Percentiles rank a stretch among this genome's conserved stretches.
Evolutionary conservation across 176 grass and related monocot genomes (phyloP).

Genomic region (Oryza glumipatula): DNA sequence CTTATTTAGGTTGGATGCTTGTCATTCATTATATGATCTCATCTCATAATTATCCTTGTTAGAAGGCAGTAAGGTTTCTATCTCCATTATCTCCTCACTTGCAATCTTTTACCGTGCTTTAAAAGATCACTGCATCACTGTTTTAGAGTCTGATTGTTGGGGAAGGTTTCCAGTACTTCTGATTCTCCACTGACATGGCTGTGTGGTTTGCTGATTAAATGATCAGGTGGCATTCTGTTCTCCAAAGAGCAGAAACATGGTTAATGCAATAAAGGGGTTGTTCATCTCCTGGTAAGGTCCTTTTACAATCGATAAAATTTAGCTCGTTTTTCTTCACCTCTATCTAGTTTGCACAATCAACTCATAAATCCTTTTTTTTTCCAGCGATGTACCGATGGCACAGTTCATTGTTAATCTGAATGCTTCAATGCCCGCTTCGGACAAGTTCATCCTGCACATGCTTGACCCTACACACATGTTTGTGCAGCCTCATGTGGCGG

Average conservation of each 20-base stretch:
- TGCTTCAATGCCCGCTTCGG: constrained; percentile 66
- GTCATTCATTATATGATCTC: neutral
- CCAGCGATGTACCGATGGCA: constrained; percentile 83
- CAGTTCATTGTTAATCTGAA: constrained; percentile 92
- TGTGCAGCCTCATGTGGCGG: constrained; percentile 75
- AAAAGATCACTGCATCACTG: neutral
- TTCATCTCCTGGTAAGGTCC: constrained; percentile 84
- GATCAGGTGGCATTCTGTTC: constrained; percentile 1
- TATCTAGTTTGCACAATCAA: neutral
- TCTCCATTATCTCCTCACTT: neutral
- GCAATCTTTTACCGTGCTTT: neutral
- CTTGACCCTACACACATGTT: constrained; percentile 89
- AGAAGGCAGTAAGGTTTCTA: neutral
- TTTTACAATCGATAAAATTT: neutral
- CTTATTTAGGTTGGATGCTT: neutral
- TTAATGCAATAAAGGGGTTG: constrained; percentile 90
- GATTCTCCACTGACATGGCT: neutral
- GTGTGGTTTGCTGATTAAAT: neutral
- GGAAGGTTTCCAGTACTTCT: neutral
- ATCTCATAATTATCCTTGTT: neutral
- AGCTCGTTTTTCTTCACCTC: neutral
- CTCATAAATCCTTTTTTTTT: neutral
- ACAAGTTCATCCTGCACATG: constrained; percentile 85
- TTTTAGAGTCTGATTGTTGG: neutral
- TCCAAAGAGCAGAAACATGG: constrained; percentile 50